phyloP scores from a whole-genome alignment of 768 basidiomycete species.

The Strobilomyces echinocephalus region DNA sequence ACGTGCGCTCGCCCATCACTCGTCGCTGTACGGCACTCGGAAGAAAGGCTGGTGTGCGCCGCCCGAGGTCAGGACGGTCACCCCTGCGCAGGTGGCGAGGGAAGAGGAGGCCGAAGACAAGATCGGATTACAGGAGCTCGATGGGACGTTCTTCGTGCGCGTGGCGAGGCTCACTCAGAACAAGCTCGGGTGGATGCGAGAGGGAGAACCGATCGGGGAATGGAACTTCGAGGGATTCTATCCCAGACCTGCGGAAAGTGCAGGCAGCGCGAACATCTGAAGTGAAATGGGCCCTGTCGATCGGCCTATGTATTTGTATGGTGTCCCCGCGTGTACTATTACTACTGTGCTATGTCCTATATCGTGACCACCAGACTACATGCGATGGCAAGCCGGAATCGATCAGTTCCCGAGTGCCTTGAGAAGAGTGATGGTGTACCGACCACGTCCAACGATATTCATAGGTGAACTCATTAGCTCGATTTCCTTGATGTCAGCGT shows the following conservation, averaged over 20 bases:
- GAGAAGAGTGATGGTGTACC: too few relatives aligned
- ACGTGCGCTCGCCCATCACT: slow-evolving; percentile 45
- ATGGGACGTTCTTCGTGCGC: slow-evolving; percentile 63
- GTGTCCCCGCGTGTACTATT: not conserved
- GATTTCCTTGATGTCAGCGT: too few relatives aligned
- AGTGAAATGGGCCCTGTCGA: too few relatives aligned
- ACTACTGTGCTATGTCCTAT: not conserved
- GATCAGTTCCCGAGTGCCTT: too few relatives aligned
- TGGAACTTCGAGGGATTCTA: slow-evolving; percentile 24
- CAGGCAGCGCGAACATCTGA: not conserved
- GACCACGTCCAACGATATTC: too few relatives aligned
- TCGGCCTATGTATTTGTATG: not conserved
- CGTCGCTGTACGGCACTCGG: slow-evolving; percentile 39
- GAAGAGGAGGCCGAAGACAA: slow-evolving; percentile 26
- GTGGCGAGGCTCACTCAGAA: slow-evolving; percentile 48
- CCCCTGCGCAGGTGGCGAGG: slow-evolving; percentile 13
- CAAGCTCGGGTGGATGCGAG: slow-evolving; percentile 37
- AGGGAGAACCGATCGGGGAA: slow-evolving; percentile 29
- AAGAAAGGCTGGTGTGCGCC: slow-evolving; percentile 22
- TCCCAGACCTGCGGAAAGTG: not conserved
- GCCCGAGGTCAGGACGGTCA: slow-evolving; percentile 11
- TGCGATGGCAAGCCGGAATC: too few relatives aligned
- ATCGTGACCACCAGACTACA: too few relatives aligned
- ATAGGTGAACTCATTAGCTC: too few relatives aligned
- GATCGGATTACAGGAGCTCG: slow-evolving; percentile 31